Base-by-base conservation (phyloP, 164 flowering plant species). In the Dillenia turbinata region DNA sequence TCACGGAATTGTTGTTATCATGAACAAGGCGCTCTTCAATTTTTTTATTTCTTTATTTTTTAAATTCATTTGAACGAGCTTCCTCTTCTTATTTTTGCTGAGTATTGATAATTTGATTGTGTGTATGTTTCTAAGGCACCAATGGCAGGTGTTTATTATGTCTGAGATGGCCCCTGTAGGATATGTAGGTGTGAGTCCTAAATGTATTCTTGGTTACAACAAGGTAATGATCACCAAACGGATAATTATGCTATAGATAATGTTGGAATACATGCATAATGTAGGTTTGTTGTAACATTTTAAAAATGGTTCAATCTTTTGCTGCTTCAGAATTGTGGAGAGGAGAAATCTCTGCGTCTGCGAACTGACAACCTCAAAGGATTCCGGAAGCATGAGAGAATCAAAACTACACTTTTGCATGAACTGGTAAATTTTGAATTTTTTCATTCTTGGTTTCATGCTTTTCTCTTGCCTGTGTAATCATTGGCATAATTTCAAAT, bases 281-380 rank as follows among this genome's bases (percentile, higher is more conserved):
- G 9, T 51, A 44, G 3, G 15, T 22, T 8, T 52, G n/a, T 49
- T 9, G 17, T 54, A n/a, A 12, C 12, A 14, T 22, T 17, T 17
- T 49, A 33, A 33, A 33, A 33, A n/a, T 65, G 26, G 48, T 22
- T 56, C 45, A 9, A 54, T 59, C 47, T 60, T 53, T 16, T 13
- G 9, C 40, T 69, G 40, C 9, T 75, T 54, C 76, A 94, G 99
- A 91, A 94, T 75, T 92, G 82, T 12, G 97, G 99, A 47, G 97
- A 94, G 73, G 99, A 94, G 79, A 91, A 91, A 67, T 94, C 99
- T 56, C 74, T 94, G 76, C 96, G 99, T 49, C 90, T 91, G 68
- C 92, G 99, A 53, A 94, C 97, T 45, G 99, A 94, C 81, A 96
- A 94, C 65, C 87, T 91, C 46, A 91, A 85, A 73, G 99, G 99